Evolutionary conservation across 768 basidiomycete genomes (phyloP).

Genomic region (Piloderma croceum): DNA sequence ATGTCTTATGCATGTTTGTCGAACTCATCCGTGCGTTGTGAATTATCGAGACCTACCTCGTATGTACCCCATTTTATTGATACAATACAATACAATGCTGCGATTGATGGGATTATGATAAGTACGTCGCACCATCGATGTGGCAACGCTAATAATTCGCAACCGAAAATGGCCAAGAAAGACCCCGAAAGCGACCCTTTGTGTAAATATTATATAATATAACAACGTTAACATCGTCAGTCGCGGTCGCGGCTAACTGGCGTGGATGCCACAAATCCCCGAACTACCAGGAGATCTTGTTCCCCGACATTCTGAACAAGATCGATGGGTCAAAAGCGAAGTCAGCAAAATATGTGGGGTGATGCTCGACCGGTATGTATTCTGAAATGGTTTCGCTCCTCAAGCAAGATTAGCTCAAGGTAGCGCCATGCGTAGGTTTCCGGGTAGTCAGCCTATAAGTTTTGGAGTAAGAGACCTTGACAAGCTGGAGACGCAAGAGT

Average conservation of each 20-base stretch:
- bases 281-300: conserved; percentile 65
- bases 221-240: background rate
- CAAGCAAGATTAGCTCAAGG: no score
- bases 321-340: conserved; percentile 54
- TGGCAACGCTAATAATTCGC: no score
- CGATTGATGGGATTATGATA: no score
- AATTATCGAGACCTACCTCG: no score
- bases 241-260: background rate
- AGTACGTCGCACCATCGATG: no score
- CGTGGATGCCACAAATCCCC: conserved; percentile 50
- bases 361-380: conserved; percentile 59
- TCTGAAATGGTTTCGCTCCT: no score
- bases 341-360: conserved; percentile 65
- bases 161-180: no score
- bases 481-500: conserved; percentile 84
- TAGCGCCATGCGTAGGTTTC: conserved; percentile 62
- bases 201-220: conserved; percentile 5
- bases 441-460: conserved; percentile 93
- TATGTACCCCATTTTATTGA: no score
- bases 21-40: conserved; percentile 6
- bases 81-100: no score
- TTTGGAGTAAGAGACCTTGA: conserved; percentile 67
- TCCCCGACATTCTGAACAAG: conserved; percentile 51
- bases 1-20: conserved; percentile 11
- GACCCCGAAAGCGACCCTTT: no score